Percentiles rank a stretch among this genome's conserved stretches.
Conservation (phyloP, 495 filamentous ascomycete species). For the Tetracladium setigerum region DNA sequence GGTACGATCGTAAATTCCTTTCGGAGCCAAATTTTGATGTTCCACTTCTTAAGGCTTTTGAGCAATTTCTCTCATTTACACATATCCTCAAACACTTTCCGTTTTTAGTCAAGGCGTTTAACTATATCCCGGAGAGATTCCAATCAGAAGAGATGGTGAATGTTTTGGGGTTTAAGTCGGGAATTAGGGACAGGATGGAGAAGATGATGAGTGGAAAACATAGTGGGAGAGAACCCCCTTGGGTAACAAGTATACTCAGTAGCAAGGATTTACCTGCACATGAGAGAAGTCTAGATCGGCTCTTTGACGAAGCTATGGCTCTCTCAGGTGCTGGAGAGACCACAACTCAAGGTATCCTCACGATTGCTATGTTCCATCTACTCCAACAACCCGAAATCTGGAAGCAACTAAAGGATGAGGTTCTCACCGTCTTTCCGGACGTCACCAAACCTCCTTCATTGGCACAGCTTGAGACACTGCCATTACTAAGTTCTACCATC, state of each 20-base stretch:
- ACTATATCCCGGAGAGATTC: constrained; percentile 20
- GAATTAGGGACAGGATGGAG: not conserved
- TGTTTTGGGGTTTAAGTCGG: constrained; percentile 23
- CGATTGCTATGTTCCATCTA: constrained; percentile 27
- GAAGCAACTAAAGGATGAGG: constrained; percentile 24
- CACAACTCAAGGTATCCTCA: constrained; percentile 30
- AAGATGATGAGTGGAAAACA: too few relatives aligned
- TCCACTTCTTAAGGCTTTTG: constrained; percentile 26
- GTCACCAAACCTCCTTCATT: constrained; percentile 19
- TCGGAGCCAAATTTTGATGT: constrained; percentile 24
- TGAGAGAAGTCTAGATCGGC: constrained; percentile 9
- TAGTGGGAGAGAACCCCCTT: constrained; percentile 6
- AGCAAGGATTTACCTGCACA: constrained; percentile 17
- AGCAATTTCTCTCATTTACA: constrained; percentile 13
- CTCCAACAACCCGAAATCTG: constrained; percentile 19
- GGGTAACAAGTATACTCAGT: constrained; percentile 7
- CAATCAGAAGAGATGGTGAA: constrained; percentile 17
- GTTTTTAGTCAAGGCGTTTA: constrained; percentile 21
- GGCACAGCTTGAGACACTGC: constrained; percentile 26
- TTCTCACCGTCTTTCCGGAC: constrained; percentile 24
- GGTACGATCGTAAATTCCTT: constrained; percentile 23
- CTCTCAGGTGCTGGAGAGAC: constrained; percentile 35
- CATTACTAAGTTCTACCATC: constrained; percentile 25
- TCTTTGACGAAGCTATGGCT: constrained; percentile 30
- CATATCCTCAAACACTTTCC: constrained; percentile 27